Percentiles rank a stretch among this genome's conserved stretches.
These are phyloP conservation scores for Echinosphaeria canescens DNA, from an alignment of 2,329 filamentous ascomycete species.

Conservation along the genomic window DNA sequence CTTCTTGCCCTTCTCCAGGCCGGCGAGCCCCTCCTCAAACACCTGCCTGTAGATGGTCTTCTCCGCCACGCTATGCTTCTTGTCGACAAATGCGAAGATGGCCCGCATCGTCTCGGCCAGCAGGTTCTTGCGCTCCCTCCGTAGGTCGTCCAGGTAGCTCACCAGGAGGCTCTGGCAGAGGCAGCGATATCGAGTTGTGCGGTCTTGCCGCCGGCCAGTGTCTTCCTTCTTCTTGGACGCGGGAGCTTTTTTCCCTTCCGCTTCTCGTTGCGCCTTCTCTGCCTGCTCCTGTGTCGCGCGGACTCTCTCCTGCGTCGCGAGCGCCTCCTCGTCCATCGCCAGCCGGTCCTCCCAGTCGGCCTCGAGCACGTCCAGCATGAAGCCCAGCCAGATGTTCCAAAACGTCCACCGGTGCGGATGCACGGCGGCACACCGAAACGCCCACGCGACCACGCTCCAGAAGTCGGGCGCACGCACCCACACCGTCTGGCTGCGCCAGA, in stretches of 20 bases:
- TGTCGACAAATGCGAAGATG: slow-evolving; percentile 28
- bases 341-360: slow-evolving; percentile 41
- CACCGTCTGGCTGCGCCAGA: slow-evolving; percentile 43
- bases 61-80: no score
- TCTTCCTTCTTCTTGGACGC: no score
- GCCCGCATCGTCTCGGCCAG: slow-evolving; percentile 38
- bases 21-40: no score
- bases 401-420: slow-evolving; percentile 56
- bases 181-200: no score
- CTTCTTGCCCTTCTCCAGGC: no score
- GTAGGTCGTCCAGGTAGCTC: slow-evolving; percentile 28
- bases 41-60: no score
- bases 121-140: slow-evolving; percentile 15
- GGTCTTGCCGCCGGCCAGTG: no score
- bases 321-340: slow-evolving; percentile 18
- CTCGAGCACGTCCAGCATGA: slow-evolving; percentile 61
- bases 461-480: slow-evolving; percentile 69
- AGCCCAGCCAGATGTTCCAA: slow-evolving; percentile 64
- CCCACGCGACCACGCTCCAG: slow-evolving; percentile 80
- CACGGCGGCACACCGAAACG: slow-evolving; percentile 66
- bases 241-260: no score
- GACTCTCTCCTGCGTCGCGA: no score
- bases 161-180: slow-evolving; percentile 41
- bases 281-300: no score
- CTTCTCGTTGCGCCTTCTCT: no score